phyloP scores from a whole-genome alignment of 2,329 filamentous ascomycete genomes.

The Tolypocladium amazonense region DNA sequence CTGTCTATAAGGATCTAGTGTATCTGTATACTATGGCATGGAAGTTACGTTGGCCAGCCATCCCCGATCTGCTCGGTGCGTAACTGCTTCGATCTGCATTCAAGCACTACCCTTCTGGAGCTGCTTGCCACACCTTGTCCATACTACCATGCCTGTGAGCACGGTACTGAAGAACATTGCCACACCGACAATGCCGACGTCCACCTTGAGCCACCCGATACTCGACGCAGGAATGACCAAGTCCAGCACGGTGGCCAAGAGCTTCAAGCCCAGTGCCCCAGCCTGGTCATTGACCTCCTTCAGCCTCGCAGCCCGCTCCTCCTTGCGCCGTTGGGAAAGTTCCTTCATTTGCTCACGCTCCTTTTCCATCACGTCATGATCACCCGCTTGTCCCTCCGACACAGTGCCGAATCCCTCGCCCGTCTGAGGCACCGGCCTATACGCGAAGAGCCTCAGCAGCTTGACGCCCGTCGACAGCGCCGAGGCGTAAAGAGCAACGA shows the following conservation, averaged over 20 bases:
- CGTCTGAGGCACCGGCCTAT: constrained; percentile 21
- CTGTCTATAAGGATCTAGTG: neutral
- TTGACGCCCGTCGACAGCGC: constrained; percentile 31
- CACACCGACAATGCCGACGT: constrained; percentile 40
- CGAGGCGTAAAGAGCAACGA: constrained; percentile 47
- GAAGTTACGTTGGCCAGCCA: neutral
- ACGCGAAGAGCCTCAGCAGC: constrained; percentile 25
- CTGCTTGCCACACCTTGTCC: constrained; percentile 37
- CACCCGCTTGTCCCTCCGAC: neutral
- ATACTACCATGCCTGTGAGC: constrained; percentile 49
- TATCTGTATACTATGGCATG: neutral
- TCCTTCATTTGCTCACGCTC: constrained; percentile 15
- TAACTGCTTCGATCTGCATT: too few relatives aligned
- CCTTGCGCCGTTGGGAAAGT: constrained; percentile 21
- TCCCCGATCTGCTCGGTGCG: neutral
- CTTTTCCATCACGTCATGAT: constrained; percentile 5
- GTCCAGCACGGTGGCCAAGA: constrained; percentile 50
- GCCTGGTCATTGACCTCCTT: constrained; percentile 18
- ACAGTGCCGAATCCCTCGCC: constrained; percentile 16
- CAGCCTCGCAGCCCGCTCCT: constrained; percentile 19
- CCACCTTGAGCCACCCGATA: constrained; percentile 48
- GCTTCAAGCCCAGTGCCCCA: constrained; percentile 29
- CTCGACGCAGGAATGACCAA: constrained; percentile 48
- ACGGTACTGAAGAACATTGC: constrained; percentile 53
- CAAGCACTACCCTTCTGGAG: constrained; percentile 8